phyloP scores from a whole-genome alignment of 2,329 filamentous ascomycete species.

The Bipolaris bicolor region DNA sequence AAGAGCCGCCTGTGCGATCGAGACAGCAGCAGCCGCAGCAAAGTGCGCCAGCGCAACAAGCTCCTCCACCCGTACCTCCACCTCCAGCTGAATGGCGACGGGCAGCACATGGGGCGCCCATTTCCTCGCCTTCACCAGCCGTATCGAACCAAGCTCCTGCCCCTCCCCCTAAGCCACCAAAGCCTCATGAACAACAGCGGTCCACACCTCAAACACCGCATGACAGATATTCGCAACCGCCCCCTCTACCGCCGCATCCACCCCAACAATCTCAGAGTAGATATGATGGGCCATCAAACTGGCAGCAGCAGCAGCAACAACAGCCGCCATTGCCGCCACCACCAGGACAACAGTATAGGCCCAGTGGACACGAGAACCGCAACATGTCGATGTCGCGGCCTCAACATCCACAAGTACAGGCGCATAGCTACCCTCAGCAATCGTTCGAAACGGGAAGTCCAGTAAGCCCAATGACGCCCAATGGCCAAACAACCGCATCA shows the following conservation, averaged over 20 bases:
- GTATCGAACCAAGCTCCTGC: conserved; percentile 33
- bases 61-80: conserved; percentile 64
- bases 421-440: conserved; percentile 31
- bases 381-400: conserved; percentile 36
- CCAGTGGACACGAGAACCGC: conserved; percentile 31
- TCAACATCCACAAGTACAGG: conserved; percentile 34
- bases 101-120: conserved; percentile 40
- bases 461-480: conserved; percentile 47
- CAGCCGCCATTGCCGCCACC: neutral
- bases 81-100: conserved; percentile 65
- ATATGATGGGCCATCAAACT: conserved; percentile 26
- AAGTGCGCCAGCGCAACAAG: conserved; percentile 36
- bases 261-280: conserved; percentile 34
- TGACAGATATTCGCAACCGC: conserved; percentile 40
- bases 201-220: conserved; percentile 33
- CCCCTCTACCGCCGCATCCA: conserved; percentile 43
- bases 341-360: conserved; percentile 20
- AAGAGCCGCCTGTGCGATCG: conserved; percentile 89
- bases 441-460: conserved; percentile 42
- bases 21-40: conserved; percentile 58
- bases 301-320: conserved; percentile 22
- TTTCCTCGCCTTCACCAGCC: conserved; percentile 46
- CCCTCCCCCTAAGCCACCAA: conserved; percentile 58
- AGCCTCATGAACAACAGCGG: conserved; percentile 39
- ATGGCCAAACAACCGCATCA: conserved; percentile 28